Evolutionary conservation across 306 rosid genomes (phyloP), one percentile per base, ranked within the genome.

Genomic region (Rubus idaeus): DNA sequence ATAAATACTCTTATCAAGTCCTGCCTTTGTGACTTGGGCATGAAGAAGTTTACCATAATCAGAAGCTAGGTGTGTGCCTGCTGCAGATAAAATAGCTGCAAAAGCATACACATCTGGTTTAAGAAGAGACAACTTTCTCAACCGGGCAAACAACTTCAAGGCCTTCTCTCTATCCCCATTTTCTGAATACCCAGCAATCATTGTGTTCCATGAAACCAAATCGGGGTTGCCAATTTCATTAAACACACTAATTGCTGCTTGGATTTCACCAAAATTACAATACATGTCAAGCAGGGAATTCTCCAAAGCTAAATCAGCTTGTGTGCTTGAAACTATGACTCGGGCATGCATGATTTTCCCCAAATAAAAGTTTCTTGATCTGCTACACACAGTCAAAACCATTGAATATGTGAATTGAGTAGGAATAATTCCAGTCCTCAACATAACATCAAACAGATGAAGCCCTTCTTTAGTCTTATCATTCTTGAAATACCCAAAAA

Each of bases 141-240:
- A 76, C 77, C 79, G 83, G 50, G 78, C 79, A 87, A 92, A 92
- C 66, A 91, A 50, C 67, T 62, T 9, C 87, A 92, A 77, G 39
- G 98, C 89, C 60, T 80, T 81, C 77, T 85, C 82, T 45, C 85
- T 90, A n/a, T 90, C 91, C 71, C 68, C 90, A 61, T 81, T 89
- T 74, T 87, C 87, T 55, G 87, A 76, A 83, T 71, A 91, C 53
- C 98, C 98, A 52, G 90, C 57, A 81, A 94, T 92, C 84, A 94
- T 87, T 1, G 96, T 88, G 84, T 94, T 94, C 97, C 97, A 92
- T 21, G 98, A 84, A 57, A 91, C 92, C 75, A 92, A 84, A 84
- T 92, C 93, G 5, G 58, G 84, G 64, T 55, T 82, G 52, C 78
- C 86, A 78, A 88, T 88, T 70, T 84, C 76, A 50, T 68, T 30